Base-by-base conservation (phyloP, 1,284 basidiomycete species). In the Mrakiaceae sp. region DNA sequence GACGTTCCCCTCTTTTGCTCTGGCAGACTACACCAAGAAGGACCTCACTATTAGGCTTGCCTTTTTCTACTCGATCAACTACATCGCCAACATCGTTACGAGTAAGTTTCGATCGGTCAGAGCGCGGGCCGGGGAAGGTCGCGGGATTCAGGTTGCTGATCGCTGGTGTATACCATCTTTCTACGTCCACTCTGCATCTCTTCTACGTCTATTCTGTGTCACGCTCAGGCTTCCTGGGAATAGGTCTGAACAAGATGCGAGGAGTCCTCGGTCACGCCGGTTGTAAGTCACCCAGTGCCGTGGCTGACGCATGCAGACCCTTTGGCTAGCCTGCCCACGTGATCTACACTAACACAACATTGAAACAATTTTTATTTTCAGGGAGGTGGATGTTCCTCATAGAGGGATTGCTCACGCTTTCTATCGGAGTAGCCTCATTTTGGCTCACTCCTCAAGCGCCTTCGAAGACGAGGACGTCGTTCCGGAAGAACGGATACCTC, bases 381-480 rank as follows among this genome's bases (percentile, higher is more conserved):
- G 27, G 27, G 27, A 58, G 70, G 57, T 66, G 60, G 60, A 67
- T 59, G 56, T 66, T 16, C 12, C 12, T 54, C n/a, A 54, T 11
- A 86, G 88, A 62, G 71, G 81, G 81, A 40, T 56, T 78, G 9
- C 71, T 84, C 46, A 84, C 84, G 0, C 72, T 85, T 0, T 44
- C 73, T 54, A 78, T 87, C 64, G 86, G 85, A 0, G 54, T 87
- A 14, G 71, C 76, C 0, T 82, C 84, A 0, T 87, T 84, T 77
- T 74, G 83, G 76, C 77, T 79, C 69, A 85, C 87, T 85, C 85
- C 85, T 0, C 70, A 72, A 57, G 68, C 78, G 40, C 71, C 74
- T 4, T 69, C 78, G 1, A 64, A 70, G 3, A 76, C 77, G 0
- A 74, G 73, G 1, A 72, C 48, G 14, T 9, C 77, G 68, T 68